phyloP scores from a whole-genome alignment of 2,329 filamentous ascomycete genomes.

The Pseudocercospora vitis region DNA sequence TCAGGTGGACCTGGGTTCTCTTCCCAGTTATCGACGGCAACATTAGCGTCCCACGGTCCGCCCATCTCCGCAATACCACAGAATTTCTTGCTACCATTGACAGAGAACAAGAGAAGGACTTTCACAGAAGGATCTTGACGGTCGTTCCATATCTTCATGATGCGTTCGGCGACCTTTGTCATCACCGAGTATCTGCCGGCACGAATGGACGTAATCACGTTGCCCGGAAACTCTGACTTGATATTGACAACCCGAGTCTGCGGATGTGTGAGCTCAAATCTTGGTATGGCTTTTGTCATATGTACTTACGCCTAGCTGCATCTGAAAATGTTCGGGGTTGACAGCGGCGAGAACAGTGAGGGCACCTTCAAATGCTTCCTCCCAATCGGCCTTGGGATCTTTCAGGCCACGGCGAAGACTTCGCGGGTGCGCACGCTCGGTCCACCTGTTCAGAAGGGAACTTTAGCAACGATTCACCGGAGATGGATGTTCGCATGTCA shows the following conservation, averaged over 20 bases:
- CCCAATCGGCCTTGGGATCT: constrained; percentile 22
- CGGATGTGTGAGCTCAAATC: constrained; percentile 15
- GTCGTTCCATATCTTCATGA: constrained; percentile 29
- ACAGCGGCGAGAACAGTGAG: constrained; percentile 23
- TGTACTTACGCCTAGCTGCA: constrained; percentile 30
- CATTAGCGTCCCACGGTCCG: constrained; percentile 26
- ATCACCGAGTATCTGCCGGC: constrained; percentile 27
- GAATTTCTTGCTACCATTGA: constrained; percentile 34
- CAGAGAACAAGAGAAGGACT: constrained; percentile 34
- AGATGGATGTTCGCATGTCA: background rate
- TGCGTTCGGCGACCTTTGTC: constrained; percentile 30
- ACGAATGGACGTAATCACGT: constrained; percentile 28
- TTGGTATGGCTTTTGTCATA: background rate
- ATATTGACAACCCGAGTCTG: constrained; percentile 35
- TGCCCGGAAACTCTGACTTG: constrained; percentile 32
- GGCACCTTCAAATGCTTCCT: constrained; percentile 27
- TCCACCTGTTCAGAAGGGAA: constrained; percentile 13
- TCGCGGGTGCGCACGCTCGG: constrained; percentile 15
- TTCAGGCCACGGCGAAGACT: constrained; percentile 26
- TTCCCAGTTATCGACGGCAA: constrained; percentile 26
- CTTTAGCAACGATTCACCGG: background rate
- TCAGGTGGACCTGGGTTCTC: constrained; percentile 13
- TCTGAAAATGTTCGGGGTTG: constrained; percentile 32
- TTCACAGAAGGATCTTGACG: constrained; percentile 25
- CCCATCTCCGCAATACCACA: constrained; percentile 36